These are phyloP conservation scores for Austroboletus eburneus DNA, from an alignment of 768 basidiomycete species.

Conservation along the genomic window DNA sequence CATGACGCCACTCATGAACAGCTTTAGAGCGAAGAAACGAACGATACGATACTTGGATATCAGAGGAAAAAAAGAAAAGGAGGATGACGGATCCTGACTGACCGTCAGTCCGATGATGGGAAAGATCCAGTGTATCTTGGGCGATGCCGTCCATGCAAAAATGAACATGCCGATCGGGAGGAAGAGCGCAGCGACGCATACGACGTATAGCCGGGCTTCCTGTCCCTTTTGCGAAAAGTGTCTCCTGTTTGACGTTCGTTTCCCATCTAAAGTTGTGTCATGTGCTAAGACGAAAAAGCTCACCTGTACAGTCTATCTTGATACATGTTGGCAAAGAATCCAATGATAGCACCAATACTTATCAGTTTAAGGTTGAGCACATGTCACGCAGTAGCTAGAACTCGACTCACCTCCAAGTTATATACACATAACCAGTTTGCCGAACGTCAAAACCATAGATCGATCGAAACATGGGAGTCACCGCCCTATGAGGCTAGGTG, in stretches of 20 bases:
- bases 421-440: conserved; percentile 54
- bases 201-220: conserved; percentile 57
- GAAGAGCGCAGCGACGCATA: conserved; percentile 49
- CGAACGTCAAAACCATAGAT: conserved; percentile 59
- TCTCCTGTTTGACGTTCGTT: conserved; percentile 21
- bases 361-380: not conserved
- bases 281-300: not conserved
- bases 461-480: conserved; percentile 49
- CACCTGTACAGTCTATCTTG: conserved; percentile 52
- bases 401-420: conserved; percentile 46
- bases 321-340: conserved; percentile 39
- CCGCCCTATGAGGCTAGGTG: conserved; percentile 36
- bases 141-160: conserved; percentile 63
- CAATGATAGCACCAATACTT: conserved; percentile 50
- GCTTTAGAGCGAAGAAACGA: conserved; percentile 25
- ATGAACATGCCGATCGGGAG: conserved; percentile 61
- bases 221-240: conserved; percentile 27
- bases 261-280: too few species aligned
- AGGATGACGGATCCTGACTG: not conserved
- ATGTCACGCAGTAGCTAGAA: not conserved
- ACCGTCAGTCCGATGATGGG: conserved; percentile 22
- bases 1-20: conserved; percentile 38
- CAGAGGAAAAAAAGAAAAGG: too few species aligned
- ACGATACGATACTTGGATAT: not conserved
- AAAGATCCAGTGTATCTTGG: conserved; percentile 57